A percentile compares a stretch with the other conserved stretches of the same genome.
phyloP scores from a whole-genome alignment of 1,284 basidiomycete genomes.

The Coniferiporia weirii region DNA sequence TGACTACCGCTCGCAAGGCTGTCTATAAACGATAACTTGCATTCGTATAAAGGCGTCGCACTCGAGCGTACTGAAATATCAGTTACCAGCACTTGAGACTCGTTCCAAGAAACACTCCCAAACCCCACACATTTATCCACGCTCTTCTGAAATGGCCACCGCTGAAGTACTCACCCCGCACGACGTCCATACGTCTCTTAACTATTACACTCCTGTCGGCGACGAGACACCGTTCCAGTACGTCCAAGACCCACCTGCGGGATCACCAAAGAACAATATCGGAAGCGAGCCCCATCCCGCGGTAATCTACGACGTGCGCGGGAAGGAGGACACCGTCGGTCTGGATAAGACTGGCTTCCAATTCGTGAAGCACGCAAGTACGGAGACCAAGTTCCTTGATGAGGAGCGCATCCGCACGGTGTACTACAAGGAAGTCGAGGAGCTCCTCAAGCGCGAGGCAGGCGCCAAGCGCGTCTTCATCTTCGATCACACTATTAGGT shows the following conservation, averaged over 20 bases:
- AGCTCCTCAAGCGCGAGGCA: slow-evolving; percentile 26
- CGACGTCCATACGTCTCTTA: slow-evolving; percentile 13
- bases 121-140: no score
- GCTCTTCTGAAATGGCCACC: neutral
- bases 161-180: slow-evolving; percentile 5
- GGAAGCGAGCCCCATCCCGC: slow-evolving; percentile 7
- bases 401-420: slow-evolving; percentile 22
- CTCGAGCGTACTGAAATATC: no score
- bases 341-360: slow-evolving; percentile 23
- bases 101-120: no score
- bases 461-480: slow-evolving; percentile 27
- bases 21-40: neutral
- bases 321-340: slow-evolving; percentile 16
- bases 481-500: slow-evolving; percentile 23
- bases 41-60: neutral
- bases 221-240: slow-evolving; percentile 16
- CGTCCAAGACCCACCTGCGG: slow-evolving; percentile 8
- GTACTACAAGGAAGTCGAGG: slow-evolving; percentile 26
- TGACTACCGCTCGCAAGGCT: neutral
- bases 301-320: slow-evolving; percentile 16
- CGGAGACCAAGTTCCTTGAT: slow-evolving; percentile 15
- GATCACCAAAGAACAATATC: slow-evolving; percentile 8
- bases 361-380: slow-evolving; percentile 12
- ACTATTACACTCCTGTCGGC: slow-evolving; percentile 13
- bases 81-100: no score